Percentiles rank a stretch among this genome's conserved stretches.
Conservation (phyloP, 805 yeast species). For the Wickerhamiella allomyrinae region DNA sequence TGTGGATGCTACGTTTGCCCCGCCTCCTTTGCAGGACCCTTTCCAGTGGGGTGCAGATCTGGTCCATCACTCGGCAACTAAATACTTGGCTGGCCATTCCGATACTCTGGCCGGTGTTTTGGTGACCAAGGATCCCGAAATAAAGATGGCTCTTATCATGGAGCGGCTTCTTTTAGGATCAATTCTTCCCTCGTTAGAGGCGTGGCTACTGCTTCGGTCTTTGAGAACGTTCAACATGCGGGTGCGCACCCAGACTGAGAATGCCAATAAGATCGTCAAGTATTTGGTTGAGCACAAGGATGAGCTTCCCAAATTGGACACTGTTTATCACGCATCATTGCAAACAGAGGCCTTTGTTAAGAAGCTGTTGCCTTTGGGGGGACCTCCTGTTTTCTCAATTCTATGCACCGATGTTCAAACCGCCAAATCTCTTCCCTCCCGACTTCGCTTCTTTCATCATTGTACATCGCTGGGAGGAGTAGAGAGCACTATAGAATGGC, state of each 20-base stretch:
- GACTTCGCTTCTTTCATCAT: conserved; percentile 60
- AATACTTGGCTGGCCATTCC: conserved; percentile 92
- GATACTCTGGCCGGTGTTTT: conserved; percentile 77
- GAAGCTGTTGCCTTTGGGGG: conserved; percentile 44
- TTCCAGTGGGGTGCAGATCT: conserved; percentile 74
- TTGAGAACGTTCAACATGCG: conserved; percentile 69
- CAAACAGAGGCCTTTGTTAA: conserved; percentile 57
- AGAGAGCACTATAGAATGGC: conserved; percentile 84
- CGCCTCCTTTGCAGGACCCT: conserved; percentile 77
- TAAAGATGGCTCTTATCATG: conserved; percentile 32
- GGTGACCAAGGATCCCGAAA: conserved; percentile 56
- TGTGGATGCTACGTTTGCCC: conserved; percentile 86
- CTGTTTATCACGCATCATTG: conserved; percentile 58
- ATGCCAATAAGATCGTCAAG: conserved; percentile 46
- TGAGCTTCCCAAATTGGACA: conserved; percentile 35
- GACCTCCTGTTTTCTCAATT: conserved; percentile 69
- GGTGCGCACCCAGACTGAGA: conserved; percentile 47
- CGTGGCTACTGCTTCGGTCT: conserved; percentile 61
- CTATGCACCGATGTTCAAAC: conserved; percentile 31
- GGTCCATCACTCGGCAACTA: conserved; percentile 87
- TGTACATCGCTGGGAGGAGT: conserved; percentile 91
- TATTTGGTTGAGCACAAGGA: conserved; percentile 38
- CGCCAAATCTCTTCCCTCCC: conserved; percentile 38
- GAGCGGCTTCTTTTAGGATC: conserved; percentile 71
- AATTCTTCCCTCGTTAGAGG: conserved; percentile 63